phyloP scores from a whole-genome alignment of 129 eudicot species.

The Flaveria ramosissima region DNA sequence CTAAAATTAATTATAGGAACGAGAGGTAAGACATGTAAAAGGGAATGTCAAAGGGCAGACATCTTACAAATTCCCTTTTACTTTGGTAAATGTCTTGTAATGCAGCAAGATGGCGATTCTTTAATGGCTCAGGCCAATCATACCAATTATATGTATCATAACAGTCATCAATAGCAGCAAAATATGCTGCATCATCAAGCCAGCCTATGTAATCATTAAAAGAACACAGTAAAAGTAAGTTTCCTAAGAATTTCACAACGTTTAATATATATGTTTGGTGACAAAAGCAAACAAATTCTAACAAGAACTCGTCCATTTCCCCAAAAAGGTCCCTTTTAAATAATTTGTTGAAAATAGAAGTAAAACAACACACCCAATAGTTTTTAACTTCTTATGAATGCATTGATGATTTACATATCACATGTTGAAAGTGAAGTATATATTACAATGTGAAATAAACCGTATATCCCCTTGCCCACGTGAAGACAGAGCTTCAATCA shows the following conservation, averaged over 20 bases:
- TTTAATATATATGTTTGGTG: slow-evolving; percentile 16
- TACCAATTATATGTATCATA: slow-evolving; percentile 71
- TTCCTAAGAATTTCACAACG: background rate
- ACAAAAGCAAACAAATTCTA: slow-evolving; percentile 11
- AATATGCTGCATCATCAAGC: slow-evolving; percentile 96
- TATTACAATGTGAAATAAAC: slow-evolving; percentile 17
- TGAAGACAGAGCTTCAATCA: slow-evolving; percentile 7
- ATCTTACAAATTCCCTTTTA: slow-evolving; percentile 82
- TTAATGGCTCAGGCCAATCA: slow-evolving; percentile 96
- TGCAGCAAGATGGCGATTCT: slow-evolving; percentile 91
- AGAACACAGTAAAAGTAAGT: slow-evolving; percentile 15
- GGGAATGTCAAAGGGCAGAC: slow-evolving; percentile 16
- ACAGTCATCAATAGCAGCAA: slow-evolving; percentile 89
- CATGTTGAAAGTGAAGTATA: background rate
- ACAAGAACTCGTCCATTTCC: slow-evolving; percentile 11
- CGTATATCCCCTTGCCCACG: background rate
- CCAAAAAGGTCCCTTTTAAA: background rate
- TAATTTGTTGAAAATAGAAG: slow-evolving; percentile 1
- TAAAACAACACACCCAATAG: slow-evolving; percentile 9
- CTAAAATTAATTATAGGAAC: background rate
- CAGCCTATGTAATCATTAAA: slow-evolving; percentile 58
- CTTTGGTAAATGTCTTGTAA: slow-evolving; percentile 73
- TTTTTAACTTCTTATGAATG: slow-evolving; percentile 18
- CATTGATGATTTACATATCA: background rate
- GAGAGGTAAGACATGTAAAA: slow-evolving; percentile 25